These are phyloP conservation scores for Tympanopsis confertula DNA, from an alignment of 2,329 filamentous ascomycete genomes.

Conservation along the genomic window DNA sequence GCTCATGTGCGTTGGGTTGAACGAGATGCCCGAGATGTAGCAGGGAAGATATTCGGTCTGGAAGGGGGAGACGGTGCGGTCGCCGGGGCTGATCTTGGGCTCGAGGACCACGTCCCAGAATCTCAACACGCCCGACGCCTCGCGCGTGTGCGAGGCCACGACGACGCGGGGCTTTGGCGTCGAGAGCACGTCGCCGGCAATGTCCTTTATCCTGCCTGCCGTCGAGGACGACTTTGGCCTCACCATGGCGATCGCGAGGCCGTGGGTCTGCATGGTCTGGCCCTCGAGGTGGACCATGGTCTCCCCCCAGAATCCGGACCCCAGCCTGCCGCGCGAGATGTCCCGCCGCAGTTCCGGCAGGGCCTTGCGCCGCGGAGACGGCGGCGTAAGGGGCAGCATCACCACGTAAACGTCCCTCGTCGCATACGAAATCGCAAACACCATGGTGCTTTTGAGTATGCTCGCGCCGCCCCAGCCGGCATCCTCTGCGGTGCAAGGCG, in stretches of 20 bases:
- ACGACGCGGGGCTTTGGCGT: slow-evolving; percentile 27
- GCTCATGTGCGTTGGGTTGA: slow-evolving; percentile 46
- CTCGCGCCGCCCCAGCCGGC: slow-evolving; percentile 31
- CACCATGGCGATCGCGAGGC: slow-evolving; percentile 40
- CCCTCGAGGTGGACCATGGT: slow-evolving; percentile 39
- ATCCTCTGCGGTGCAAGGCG: slow-evolving; percentile 34
- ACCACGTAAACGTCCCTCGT: slow-evolving; percentile 44
- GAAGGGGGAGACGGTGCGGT: slow-evolving; percentile 33
- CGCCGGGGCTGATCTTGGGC: slow-evolving; percentile 19
- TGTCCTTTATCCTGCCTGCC: slow-evolving; percentile 4
- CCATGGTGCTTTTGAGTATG: slow-evolving; percentile 42
- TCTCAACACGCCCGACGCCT: slow-evolving; percentile 44
- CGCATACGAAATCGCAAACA: slow-evolving; percentile 48
- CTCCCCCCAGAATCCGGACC: slow-evolving; percentile 54
- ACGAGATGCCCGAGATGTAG: slow-evolving; percentile 42
- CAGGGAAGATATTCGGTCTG: slow-evolving; percentile 46
- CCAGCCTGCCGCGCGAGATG: slow-evolving; percentile 39
- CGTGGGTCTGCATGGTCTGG: slow-evolving; percentile 38
- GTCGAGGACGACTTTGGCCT: slow-evolving; percentile 20
- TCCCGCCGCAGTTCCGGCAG: slow-evolving; percentile 37
- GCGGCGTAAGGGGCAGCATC: slow-evolving; percentile 47
- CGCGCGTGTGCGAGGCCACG: slow-evolving; percentile 47
- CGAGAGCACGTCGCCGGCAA: slow-evolving; percentile 10
- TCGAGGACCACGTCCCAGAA: slow-evolving; percentile 46
- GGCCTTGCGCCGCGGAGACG: slow-evolving; percentile 46